Evolutionary conservation across 768 basidiomycete species (phyloP).

Genomic region (Naganishia kalamii): DNA sequence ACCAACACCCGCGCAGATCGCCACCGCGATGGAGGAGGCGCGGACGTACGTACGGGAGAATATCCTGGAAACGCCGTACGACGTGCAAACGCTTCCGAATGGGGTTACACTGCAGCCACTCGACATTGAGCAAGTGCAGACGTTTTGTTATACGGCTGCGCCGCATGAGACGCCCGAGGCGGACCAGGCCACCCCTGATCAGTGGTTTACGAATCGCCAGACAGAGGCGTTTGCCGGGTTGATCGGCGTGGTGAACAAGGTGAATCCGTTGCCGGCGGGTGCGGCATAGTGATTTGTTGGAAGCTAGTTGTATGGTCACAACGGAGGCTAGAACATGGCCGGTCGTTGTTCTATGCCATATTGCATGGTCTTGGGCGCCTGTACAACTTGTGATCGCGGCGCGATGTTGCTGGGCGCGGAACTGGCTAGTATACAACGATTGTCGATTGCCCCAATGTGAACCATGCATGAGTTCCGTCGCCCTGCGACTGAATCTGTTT

Average conservation of each 20-base stretch:
- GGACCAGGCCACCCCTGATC: constrained; percentile 58
- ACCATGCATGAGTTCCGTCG: too few relatives aligned
- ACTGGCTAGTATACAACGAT: too few relatives aligned
- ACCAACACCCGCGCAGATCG: constrained; percentile 51
- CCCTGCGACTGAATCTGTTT: too few relatives aligned
- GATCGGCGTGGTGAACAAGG: constrained; percentile 69
- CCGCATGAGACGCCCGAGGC: constrained; percentile 24
- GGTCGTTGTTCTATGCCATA: too few relatives aligned
- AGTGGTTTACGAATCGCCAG: constrained; percentile 78
- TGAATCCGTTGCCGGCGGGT: constrained; percentile 50
- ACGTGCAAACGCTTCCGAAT: constrained; percentile 25
- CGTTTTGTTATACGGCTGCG: constrained; percentile 58
- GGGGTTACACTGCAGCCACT: constrained; percentile 25
- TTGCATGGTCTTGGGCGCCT: too few relatives aligned
- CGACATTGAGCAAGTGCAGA: constrained; percentile 57
- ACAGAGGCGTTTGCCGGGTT: constrained; percentile 77
- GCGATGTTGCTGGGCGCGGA: too few relatives aligned
- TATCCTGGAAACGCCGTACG: constrained; percentile 41
- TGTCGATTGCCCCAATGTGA: too few relatives aligned
- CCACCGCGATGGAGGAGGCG: constrained; percentile 56
- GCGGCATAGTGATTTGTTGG: neutral
- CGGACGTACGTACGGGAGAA: constrained; percentile 64
- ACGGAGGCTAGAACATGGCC: too few relatives aligned
- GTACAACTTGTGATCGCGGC: too few relatives aligned
- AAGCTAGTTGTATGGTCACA: too few relatives aligned